These are phyloP conservation scores for Botrytis byssoidea DNA, from an alignment of 2,329 filamentous ascomycete species.

Conservation along the genomic window DNA sequence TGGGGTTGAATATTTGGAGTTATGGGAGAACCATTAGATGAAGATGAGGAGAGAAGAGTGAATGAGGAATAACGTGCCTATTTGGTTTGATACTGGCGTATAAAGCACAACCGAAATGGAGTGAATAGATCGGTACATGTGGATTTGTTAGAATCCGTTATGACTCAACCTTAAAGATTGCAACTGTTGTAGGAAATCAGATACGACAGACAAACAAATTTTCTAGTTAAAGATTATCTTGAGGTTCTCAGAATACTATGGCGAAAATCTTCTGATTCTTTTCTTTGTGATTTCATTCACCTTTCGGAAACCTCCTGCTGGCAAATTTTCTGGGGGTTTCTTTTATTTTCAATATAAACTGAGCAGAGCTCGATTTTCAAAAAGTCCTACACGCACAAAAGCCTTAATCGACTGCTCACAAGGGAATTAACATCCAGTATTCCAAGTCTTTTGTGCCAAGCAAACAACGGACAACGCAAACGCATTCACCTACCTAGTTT, in stretches of 20 bases:
- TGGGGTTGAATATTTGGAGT: slow-evolving; percentile 65
- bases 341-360: background rate
- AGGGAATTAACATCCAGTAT: background rate
- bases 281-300: background rate
- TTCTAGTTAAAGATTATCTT: background rate
- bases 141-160: background rate
- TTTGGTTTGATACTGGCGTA: background rate
- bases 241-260: background rate
- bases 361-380: background rate
- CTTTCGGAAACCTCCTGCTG: background rate
- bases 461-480: background rate
- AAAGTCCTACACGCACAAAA: background rate
- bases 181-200: background rate
- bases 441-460: background rate
- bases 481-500: background rate
- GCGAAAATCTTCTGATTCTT: background rate
- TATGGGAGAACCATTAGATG: slow-evolving; percentile 42
- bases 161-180: background rate
- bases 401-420: background rate
- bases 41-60: background rate
- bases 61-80: background rate
- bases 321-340: background rate
- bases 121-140: background rate
- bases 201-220: background rate
- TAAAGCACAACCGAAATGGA: background rate